These are phyloP conservation scores for Erodium moschatum DNA, from an alignment of 441 rosid species.

Conservation along the genomic window DNA sequence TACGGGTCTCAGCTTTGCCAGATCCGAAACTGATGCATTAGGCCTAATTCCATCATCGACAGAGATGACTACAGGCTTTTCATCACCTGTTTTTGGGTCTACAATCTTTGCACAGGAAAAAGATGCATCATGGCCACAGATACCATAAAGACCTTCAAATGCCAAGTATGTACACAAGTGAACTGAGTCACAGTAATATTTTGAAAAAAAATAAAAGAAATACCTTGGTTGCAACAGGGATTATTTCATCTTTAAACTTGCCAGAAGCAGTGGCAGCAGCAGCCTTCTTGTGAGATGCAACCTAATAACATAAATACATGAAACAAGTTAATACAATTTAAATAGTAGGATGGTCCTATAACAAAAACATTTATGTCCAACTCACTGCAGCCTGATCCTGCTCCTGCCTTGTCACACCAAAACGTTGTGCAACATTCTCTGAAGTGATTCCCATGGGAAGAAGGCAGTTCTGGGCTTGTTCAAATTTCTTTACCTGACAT, in stretches of 20 bases:
- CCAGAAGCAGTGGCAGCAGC: constrained; percentile 87
- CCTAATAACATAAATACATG: constrained; percentile 34
- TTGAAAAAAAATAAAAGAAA: not conserved
- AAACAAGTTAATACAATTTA: not conserved
- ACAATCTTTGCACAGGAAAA: constrained; percentile 48
- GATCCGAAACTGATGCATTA: constrained; percentile 44
- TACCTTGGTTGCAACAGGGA: constrained; percentile 90
- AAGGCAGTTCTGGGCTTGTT: constrained; percentile 86
- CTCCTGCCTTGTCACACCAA: constrained; percentile 82
- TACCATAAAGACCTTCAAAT: not conserved
- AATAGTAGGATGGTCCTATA: not conserved
- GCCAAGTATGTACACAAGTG: not conserved
- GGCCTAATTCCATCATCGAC: constrained; percentile 96
- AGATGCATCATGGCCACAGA: not conserved
- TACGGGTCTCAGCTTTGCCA: constrained; percentile 70
- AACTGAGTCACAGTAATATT: not conserved
- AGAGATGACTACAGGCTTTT: constrained; percentile 55
- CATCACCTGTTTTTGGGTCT: constrained; percentile 85
- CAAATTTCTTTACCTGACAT: constrained; percentile 56
- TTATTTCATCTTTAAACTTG: constrained; percentile 78
- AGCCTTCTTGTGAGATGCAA: constrained; percentile 91
- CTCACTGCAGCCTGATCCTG: constrained; percentile 97
- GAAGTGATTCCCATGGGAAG: constrained; percentile 98
- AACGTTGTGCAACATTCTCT: constrained; percentile 92
- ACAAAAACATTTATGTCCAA: constrained; percentile 12